Evolutionary conservation across 2,329 filamentous ascomycete species (phyloP), one percentile per base, ranked within the genome.

Genomic region (Endothia cerciana): DNA sequence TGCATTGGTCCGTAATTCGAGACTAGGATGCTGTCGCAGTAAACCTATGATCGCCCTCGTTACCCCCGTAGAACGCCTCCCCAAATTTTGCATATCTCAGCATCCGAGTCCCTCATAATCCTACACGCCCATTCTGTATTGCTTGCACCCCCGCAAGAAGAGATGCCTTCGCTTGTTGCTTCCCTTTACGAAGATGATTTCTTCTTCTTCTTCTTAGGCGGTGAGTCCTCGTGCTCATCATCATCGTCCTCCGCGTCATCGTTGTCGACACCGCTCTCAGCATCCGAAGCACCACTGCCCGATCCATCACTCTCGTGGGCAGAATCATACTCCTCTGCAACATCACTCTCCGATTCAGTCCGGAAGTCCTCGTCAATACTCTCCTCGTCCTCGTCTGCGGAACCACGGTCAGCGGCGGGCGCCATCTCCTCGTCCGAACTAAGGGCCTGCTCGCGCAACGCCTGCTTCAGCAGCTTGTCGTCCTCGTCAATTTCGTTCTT

Each of bases 401-500:
- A 95, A 70, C 95, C 94, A 66, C 94, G 89, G 77, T 95, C 92
- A 2, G 89, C 87, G 70, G 87, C 86, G 67, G 78, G 86, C 36
- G 83, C 88, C 8, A 89, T 90, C 51, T 91, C 90, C 69, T 93
- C 91, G 71, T 97, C 94, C 33, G 91, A 94, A 69, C 89, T 91
- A 79, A 96, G 90, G 74, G 89, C 92, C 70, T 95, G 90, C 72
- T 96, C 90, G 68, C 93, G 87, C 68, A 97, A 86, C 28, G 93
- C 93, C 13, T 92, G 91, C 40, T 92, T 91, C 67, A 97, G 86
- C 65, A 87, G 71, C 76, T 91, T 89, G 76, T 92, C 91, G 72
- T 99, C 95, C 76, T 97, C 95, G 69, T 96, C 91, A 82, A 99
- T 97, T 80, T 99, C 95, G 77, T 99, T 99, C 89, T 97, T 98